phyloP scores from a whole-genome alignment of 2,329 filamentous ascomycete genomes.

The Scytalidium lignicola region DNA sequence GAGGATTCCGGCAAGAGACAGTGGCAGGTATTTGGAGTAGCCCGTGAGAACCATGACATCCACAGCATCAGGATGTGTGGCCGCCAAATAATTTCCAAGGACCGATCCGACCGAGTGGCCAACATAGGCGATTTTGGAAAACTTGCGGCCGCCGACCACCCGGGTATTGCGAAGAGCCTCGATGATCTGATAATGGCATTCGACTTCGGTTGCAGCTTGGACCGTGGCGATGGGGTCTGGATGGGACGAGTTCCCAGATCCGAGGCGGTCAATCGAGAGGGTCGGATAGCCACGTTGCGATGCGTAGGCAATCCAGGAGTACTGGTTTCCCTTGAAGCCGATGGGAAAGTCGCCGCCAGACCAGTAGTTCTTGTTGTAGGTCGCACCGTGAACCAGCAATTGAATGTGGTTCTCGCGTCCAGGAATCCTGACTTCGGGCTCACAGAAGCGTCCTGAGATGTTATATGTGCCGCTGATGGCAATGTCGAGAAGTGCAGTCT shows the following conservation, averaged over 20 bases:
- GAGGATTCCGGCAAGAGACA: background rate
- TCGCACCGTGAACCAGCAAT: background rate
- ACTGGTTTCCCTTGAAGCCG: background rate
- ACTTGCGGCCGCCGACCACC: background rate
- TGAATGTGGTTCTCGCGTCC: background rate
- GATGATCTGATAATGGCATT: background rate
- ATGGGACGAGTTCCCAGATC: slow-evolving; percentile 1
- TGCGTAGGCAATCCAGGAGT: background rate
- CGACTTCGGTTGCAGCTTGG: slow-evolving; percentile 1
- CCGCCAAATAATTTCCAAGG: background rate
- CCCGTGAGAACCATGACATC: background rate
- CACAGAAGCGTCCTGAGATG: background rate
- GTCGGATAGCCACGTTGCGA: slow-evolving; percentile 4
- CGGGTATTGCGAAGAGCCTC: background rate
- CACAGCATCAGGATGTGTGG: background rate
- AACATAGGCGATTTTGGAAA: background rate
- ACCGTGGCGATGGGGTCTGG: slow-evolving; percentile 3
- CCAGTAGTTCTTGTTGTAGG: background rate
- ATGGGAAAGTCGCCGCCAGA: background rate
- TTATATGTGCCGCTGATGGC: too few relatives aligned
- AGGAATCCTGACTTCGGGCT: background rate
- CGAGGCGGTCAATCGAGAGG: slow-evolving; percentile 5
- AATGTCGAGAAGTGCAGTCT: too few relatives aligned
- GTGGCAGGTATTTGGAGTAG: too few relatives aligned
- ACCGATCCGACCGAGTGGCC: background rate